Evolutionary conservation across 345 rosid species (phyloP).

Genomic region (Erysimum cheiranthoides): DNA sequence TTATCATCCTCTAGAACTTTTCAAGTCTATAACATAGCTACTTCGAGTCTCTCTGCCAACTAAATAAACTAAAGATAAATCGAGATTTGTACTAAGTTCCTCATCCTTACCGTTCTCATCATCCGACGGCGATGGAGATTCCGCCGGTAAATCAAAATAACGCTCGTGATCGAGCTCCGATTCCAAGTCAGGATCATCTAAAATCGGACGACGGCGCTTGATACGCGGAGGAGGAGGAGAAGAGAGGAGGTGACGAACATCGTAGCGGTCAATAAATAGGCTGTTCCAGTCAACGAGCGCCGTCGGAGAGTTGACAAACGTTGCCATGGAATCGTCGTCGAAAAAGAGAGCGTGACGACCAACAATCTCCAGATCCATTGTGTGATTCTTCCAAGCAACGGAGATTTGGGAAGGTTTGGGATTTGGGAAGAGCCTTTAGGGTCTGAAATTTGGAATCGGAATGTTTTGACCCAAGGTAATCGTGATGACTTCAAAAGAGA

Average conservation of each 20-base stretch:
- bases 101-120: constrained; percentile 54
- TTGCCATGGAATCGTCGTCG: constrained; percentile 87
- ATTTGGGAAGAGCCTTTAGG: constrained; percentile 29
- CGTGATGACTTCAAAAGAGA: neutral
- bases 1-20: neutral
- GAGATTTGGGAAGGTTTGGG: neutral
- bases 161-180: constrained; percentile 81
- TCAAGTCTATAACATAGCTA: neutral
- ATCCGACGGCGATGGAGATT: constrained; percentile 48
- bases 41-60: neutral
- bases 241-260: constrained; percentile 95
- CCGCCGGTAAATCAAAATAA: constrained; percentile 64
- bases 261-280: constrained; percentile 92
- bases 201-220: constrained; percentile 53
- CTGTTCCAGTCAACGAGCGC: constrained; percentile 96
- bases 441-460: constrained; percentile 4
- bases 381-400: neutral
- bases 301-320: constrained; percentile 75
- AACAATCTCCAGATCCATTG: constrained; percentile 82
- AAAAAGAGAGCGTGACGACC: constrained; percentile 95
- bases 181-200: constrained; percentile 52
- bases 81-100: neutral
- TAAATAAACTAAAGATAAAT: neutral
- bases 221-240: constrained; percentile 76
- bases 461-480: constrained; percentile 7